A percentile compares a stretch with the other conserved stretches of the same genome.
phyloP scores from a whole-genome alignment of 1,284 basidiomycete genomes.

The Cryptococcus amylolentus region DNA sequence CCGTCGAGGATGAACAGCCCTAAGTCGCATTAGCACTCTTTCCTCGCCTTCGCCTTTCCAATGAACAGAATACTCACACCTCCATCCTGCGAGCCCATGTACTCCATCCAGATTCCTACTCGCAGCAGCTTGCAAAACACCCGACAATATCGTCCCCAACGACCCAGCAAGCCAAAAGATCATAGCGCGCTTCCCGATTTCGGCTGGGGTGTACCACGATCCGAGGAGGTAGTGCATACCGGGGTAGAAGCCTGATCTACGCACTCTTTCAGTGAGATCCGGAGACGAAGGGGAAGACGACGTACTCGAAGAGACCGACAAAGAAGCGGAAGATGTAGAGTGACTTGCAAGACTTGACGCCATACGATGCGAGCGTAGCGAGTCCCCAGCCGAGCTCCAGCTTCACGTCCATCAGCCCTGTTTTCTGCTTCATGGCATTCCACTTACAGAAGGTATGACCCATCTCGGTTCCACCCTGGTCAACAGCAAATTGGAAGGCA shows the following conservation, averaged over 20 bases:
- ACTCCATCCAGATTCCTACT: conserved; percentile 37
- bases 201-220: conserved; percentile 39
- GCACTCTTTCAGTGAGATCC: neutral
- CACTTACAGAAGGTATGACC: conserved; percentile 27
- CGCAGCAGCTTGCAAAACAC: conserved; percentile 40
- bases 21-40: conserved; percentile 2
- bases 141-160: conserved; percentile 36
- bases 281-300: conserved; percentile 15
- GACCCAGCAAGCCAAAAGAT: conserved; percentile 40
- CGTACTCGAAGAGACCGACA: conserved; percentile 33
- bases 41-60: neutral
- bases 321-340: conserved; percentile 35
- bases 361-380: conserved; percentile 33
- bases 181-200: conserved; percentile 39
- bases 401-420: conserved; percentile 5
- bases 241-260: conserved; percentile 39
- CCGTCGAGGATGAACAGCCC: conserved; percentile 44
- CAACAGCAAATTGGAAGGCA: conserved; percentile 39
- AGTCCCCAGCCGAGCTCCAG: conserved; percentile 42
- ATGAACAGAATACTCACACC: conserved; percentile 8
- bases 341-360: conserved; percentile 20
- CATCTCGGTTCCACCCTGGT: conserved; percentile 40
- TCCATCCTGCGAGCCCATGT: conserved; percentile 36
- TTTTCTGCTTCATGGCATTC: neutral
- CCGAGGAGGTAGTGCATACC: conserved; percentile 37